phyloP scores from a whole-genome alignment of 805 yeast species.

The Lipomyces yamanashiensis region DNA sequence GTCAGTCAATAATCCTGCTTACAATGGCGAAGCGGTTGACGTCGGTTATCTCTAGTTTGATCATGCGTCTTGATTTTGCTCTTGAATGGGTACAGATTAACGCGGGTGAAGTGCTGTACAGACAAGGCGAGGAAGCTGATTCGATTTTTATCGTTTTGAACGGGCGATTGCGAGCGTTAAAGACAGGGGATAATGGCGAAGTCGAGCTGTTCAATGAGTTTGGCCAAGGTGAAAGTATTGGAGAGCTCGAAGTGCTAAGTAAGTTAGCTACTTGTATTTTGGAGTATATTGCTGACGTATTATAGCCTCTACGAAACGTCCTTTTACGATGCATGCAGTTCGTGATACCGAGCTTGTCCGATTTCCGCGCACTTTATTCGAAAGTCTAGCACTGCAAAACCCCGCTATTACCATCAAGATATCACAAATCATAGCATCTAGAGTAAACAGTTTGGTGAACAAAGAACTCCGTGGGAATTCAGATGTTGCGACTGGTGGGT shows the following conservation, averaged over 20 bases:
- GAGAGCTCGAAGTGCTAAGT: constrained; percentile 92
- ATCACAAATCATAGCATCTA: constrained; percentile 80
- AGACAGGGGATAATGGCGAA: constrained; percentile 30
- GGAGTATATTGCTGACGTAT: neutral
- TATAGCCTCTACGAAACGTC: constrained; percentile 57
- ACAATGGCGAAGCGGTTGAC: constrained; percentile 77
- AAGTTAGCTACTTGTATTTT: constrained; percentile 39
- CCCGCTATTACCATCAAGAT: constrained; percentile 92
- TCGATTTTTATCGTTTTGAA: constrained; percentile 88
- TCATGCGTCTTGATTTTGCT: constrained; percentile 83
- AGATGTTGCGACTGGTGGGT: neutral
- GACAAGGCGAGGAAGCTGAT: constrained; percentile 85
- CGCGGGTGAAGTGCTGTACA: constrained; percentile 81
- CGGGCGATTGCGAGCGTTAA: constrained; percentile 78
- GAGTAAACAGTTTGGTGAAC: constrained; percentile 41
- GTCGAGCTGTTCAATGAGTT: constrained; percentile 64
- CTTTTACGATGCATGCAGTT: constrained; percentile 75
- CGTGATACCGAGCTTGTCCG: constrained; percentile 93
- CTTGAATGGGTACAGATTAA: constrained; percentile 91
- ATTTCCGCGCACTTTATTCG: constrained; percentile 88
- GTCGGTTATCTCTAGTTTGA: constrained; percentile 65
- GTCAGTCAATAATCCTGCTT: constrained; percentile 73
- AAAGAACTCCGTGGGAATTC: constrained; percentile 21
- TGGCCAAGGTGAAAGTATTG: constrained; percentile 93
- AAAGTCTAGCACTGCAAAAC: constrained; percentile 76